Percentiles rank a stretch among this genome's conserved stretches.
Conservation (phyloP, 495 filamentous ascomycete species). For the Chaetomium fimeti region DNA sequence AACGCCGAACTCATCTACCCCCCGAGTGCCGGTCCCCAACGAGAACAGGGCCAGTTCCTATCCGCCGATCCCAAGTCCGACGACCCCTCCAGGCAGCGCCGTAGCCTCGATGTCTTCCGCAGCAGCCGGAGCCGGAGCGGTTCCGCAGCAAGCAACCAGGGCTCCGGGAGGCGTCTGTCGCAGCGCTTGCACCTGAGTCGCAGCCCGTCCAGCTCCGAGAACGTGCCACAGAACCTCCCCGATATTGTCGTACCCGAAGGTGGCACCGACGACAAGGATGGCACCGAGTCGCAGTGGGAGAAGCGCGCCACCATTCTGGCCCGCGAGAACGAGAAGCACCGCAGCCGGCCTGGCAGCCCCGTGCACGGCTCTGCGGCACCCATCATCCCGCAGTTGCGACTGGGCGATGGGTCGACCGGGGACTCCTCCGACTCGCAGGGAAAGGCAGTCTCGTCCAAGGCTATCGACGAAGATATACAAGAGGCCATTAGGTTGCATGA, state of each 20-base stretch:
- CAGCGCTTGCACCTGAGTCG: constrained; percentile 67
- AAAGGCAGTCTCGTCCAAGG: constrained; percentile 47
- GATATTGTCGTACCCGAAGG: constrained; percentile 57
- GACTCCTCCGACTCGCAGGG: constrained; percentile 26
- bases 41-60: constrained; percentile 35
- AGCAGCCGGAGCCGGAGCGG: constrained; percentile 50
- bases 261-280: constrained; percentile 45
- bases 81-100: constrained; percentile 27
- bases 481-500: constrained; percentile 96
- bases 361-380: constrained; percentile 27
- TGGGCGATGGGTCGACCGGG: constrained; percentile 28
- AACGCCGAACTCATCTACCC: constrained; percentile 73
- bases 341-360: constrained; percentile 42
- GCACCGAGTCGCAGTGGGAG: constrained; percentile 66
- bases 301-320: constrained; percentile 83
- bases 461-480: constrained; percentile 77
- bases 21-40: constrained; percentile 49
- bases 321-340: constrained; percentile 56
- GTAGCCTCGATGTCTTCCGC: constrained; percentile 32
- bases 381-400: constrained; percentile 28
- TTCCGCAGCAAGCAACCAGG: constrained; percentile 43
- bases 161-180: constrained; percentile 56
- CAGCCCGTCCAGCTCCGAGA: constrained; percentile 61
- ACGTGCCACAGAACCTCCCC: constrained; percentile 77
- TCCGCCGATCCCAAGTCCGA: constrained; percentile 34